Evolutionary conservation across 331 rosid species (phyloP).

Genomic region (Malus hybrid): DNA sequence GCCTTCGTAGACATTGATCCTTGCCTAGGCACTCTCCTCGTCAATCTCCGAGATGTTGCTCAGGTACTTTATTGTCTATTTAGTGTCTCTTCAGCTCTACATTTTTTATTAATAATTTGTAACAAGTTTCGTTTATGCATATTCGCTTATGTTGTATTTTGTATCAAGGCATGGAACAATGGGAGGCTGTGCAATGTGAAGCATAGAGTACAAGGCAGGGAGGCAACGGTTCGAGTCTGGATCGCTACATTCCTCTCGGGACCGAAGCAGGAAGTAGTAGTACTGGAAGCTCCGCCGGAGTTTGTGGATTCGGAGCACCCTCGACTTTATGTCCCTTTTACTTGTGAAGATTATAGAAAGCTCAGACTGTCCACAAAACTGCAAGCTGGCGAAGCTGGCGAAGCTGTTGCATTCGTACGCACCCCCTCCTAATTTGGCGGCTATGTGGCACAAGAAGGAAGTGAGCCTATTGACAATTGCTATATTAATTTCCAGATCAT

Average conservation of each 20-base stretch:
- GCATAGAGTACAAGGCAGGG: slow-evolving; percentile 53
- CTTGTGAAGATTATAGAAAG: slow-evolving; percentile 34
- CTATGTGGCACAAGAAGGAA: not conserved
- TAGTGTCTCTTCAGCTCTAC: not conserved
- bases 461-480: not conserved
- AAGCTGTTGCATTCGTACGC: slow-evolving; percentile 36
- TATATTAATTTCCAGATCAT: not conserved
- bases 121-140: not conserved
- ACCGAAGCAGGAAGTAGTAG: slow-evolving; percentile 20
- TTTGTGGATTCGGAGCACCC: slow-evolving; percentile 40
- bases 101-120: no score
- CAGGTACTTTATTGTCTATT: slow-evolving; percentile 8
- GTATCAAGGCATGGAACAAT: slow-evolving; percentile 51
- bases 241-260: slow-evolving; percentile 49
- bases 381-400: slow-evolving; percentile 46
- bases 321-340: slow-evolving; percentile 25
- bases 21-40: slow-evolving; percentile 21
- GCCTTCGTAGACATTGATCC: slow-evolving; percentile 34
- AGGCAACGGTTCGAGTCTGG: slow-evolving; percentile 32
- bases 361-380: slow-evolving; percentile 23
- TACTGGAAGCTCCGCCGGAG: slow-evolving; percentile 36
- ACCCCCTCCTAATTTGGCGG: not conserved
- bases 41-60: slow-evolving; percentile 32
- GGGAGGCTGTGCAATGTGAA: slow-evolving; percentile 45
- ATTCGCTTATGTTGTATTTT: not conserved